Percentiles rank a stretch among this genome's conserved stretches.
Conservation (phyloP, 768 basidiomycete genomes). For the Hysterangium stoloniferum region DNA sequence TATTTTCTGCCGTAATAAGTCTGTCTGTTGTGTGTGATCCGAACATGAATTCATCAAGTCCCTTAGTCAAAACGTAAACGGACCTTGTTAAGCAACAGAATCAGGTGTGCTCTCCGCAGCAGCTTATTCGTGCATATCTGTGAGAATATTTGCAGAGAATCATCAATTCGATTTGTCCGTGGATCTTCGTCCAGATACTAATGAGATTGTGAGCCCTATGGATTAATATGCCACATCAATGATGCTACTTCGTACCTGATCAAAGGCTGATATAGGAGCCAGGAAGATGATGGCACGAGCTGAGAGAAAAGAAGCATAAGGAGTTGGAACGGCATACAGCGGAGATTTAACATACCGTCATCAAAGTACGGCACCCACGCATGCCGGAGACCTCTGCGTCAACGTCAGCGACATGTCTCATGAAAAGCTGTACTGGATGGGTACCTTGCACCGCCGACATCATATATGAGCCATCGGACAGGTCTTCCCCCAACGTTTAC, state of each 20-base stretch:
- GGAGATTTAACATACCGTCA: conserved; percentile 43
- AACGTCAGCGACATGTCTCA: conserved; percentile 5
- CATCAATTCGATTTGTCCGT: conserved; percentile 70
- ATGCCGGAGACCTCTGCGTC: conserved; percentile 34
- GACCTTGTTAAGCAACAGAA: conserved; percentile 77
- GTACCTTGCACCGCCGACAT: conserved; percentile 72
- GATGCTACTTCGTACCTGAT: conserved; percentile 47
- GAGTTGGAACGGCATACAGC: neutral
- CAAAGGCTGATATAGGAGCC: conserved; percentile 80
- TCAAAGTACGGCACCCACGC: conserved; percentile 84
- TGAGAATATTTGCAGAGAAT: conserved; percentile 73
- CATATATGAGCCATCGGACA: conserved; percentile 74
- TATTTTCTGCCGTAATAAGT: conserved; percentile 18
- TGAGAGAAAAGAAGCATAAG: conserved; percentile 21
- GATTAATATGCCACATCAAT: neutral
- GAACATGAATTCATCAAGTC: neutral
- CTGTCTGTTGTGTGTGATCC: conserved; percentile 10
- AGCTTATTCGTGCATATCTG: conserved; percentile 70
- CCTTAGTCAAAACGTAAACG: conserved; percentile 15
- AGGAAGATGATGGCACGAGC: conserved; percentile 82
- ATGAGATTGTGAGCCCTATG: conserved; percentile 1
- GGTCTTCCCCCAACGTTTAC: conserved; percentile 53
- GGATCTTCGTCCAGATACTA: conserved; percentile 81
- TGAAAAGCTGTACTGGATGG: conserved; percentile 22
- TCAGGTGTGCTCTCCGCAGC: conserved; percentile 61